Evolutionary conservation across 2,329 filamentous ascomycete genomes (phyloP), one percentile per base, ranked within the genome.

Genomic region (Botryotinia narcissicola): DNA sequence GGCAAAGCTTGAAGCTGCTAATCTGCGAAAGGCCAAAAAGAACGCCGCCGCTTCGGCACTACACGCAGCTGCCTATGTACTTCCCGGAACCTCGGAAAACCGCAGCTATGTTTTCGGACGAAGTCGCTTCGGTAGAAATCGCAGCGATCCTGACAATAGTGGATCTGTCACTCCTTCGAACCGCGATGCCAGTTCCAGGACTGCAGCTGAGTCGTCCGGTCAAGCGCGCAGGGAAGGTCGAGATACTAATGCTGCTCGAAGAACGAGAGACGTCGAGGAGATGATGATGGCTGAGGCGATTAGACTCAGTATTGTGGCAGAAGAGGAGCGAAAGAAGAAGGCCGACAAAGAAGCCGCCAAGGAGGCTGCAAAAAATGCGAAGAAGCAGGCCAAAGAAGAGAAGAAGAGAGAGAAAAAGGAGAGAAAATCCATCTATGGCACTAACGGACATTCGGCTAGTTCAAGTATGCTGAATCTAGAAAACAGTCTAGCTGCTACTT

Each of bases 241-340:
- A 77, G 73, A 80, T 72, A 70, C 83, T 83, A 74, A 73, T 29
- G 74, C 71, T 37, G 46, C 78, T 57, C 77, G 77, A 59, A 83
- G 90, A 74, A 84, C 89, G 75, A 87, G 97, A 80, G 93, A 97
- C 35, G 95, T 98, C 78, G 96, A 99, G 81, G 95, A 97, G 67
- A 93, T 99, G 85, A 99, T 99, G 96, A 94, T 98, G 86, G 94
- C 96, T 87, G 96, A 99, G 82, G 96, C 96, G 0, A 97, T 99
- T 66, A 88, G 96, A 57, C 83, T 97, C 44, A 97, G 94, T 66
- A 85, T 99, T n/a, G 94, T 92, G 0, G 91, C 93, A 1, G 96
- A 99, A 81, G 95, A 98, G 79, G 95, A 98, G 60, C 89, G 95
- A n/a, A 92, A 94, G 77, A 91, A 89, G 64, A 96, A 93, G 79